Conservation (phyloP, 306 rosid genomes). For the Comarum palustre region DNA sequence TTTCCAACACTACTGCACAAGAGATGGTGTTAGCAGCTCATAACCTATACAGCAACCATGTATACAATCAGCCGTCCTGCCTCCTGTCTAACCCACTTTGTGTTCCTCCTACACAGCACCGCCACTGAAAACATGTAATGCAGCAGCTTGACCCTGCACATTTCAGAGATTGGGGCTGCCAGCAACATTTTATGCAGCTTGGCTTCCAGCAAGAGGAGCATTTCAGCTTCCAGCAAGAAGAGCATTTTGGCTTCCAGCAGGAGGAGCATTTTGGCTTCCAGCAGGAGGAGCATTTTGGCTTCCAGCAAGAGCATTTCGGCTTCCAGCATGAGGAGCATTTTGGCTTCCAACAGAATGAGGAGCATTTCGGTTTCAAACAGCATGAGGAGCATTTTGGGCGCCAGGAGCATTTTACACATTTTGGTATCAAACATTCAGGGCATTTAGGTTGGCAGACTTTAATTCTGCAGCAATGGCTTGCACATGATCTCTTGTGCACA, state of each 20-base stretch:
- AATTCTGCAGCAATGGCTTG: constrained; percentile 37
- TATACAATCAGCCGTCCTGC: constrained; percentile 41
- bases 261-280: constrained; percentile 30
- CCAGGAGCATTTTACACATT: constrained; percentile 36
- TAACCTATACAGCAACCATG: constrained; percentile 46
- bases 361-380: constrained; percentile 28
- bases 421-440: constrained; percentile 35
- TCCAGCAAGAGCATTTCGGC: constrained; percentile 27
- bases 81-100: constrained; percentile 32
- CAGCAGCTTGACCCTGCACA: constrained; percentile 43
- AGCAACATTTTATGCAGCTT: constrained; percentile 24
- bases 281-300: constrained; percentile 35
- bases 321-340: constrained; percentile 34
- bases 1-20: constrained; percentile 45
- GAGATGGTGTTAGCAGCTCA: constrained; percentile 42
- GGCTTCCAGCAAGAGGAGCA: constrained; percentile 38
- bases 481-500: constrained; percentile 31
- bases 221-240: constrained; percentile 35
- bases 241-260: constrained; percentile 38
- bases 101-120: constrained; percentile 47
- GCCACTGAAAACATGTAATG: constrained; percentile 47
- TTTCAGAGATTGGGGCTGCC: constrained; percentile 26
- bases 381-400: constrained; percentile 34
- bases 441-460: constrained; percentile 42
- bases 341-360: constrained; percentile 17